Evolutionary conservation across 2,329 filamentous ascomycete species (phyloP).

Genomic region (Didymellaceae sp.): DNA sequence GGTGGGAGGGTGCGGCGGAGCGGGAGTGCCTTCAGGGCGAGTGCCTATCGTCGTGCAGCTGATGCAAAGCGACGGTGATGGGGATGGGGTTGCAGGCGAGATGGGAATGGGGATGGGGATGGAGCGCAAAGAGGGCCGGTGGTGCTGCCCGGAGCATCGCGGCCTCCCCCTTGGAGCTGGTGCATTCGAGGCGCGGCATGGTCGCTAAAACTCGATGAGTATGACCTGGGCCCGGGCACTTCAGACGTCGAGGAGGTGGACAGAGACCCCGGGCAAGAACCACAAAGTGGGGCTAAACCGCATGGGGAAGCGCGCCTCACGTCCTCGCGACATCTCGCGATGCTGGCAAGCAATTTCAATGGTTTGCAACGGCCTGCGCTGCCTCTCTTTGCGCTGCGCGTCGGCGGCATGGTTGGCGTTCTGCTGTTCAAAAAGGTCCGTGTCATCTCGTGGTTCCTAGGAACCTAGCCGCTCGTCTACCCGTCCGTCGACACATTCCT

Average conservation of each 20-base stretch:
- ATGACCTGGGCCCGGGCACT: slow-evolving; percentile 1
- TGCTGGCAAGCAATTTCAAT: background rate
- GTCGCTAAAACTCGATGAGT: slow-evolving; percentile 15
- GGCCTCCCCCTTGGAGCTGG: slow-evolving; percentile 16
- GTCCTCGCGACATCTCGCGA: background rate
- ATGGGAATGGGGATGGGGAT: slow-evolving; percentile 8
- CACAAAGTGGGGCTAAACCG: background rate
- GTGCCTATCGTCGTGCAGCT: slow-evolving; percentile 11
- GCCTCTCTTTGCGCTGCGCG: slow-evolving; percentile 4
- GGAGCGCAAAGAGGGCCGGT: slow-evolving; percentile 7
- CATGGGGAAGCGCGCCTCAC: slow-evolving; percentile 2
- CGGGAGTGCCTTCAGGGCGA: slow-evolving; percentile 1
- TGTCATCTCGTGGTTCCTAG: slow-evolving; percentile 17
- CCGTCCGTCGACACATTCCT: slow-evolving; percentile 10
- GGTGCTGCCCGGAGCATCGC: slow-evolving; percentile 12
- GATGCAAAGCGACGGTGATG: slow-evolving; percentile 12
- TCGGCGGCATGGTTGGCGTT: slow-evolving; percentile 8
- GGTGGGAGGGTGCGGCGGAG: slow-evolving; percentile 6
- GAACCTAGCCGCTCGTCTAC: slow-evolving; percentile 11
- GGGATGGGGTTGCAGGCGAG: slow-evolving; percentile 8
- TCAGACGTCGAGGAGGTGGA: slow-evolving; percentile 4
- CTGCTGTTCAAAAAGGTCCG: slow-evolving; percentile 16
- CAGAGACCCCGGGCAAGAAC: background rate
- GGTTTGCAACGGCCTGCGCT: background rate
- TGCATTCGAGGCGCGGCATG: slow-evolving; percentile 12